A percentile compares a stretch with the other conserved stretches of the same genome.
These are phyloP conservation scores for Epithele typhae DNA, from an alignment of 768 basidiomycete species.

Conservation along the genomic window DNA sequence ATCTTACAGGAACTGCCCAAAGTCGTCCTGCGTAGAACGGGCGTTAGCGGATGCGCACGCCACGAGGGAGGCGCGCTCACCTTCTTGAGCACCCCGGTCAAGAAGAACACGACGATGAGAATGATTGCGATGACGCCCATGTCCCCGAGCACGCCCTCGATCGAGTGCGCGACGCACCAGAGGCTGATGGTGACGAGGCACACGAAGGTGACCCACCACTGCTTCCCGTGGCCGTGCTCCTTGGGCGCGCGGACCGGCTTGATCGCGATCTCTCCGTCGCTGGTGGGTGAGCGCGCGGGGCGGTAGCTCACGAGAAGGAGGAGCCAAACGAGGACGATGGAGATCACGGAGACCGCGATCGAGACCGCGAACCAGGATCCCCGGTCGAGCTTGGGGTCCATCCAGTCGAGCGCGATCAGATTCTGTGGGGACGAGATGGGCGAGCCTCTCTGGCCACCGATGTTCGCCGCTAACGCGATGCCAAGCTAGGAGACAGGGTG, in stretches of 20 bases:
- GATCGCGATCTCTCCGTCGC: constrained; percentile 77
- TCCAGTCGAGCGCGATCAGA: constrained; percentile 82
- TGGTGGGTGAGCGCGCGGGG: constrained; percentile 66
- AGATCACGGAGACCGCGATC: constrained; percentile 83
- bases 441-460: constrained; percentile 95
- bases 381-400: constrained; percentile 88
- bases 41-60: not conserved
- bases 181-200: constrained; percentile 80
- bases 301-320: constrained; percentile 81
- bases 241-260: constrained; percentile 78
- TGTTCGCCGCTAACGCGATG: constrained; percentile 97
- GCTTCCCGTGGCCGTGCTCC: constrained; percentile 77
- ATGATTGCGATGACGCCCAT: constrained; percentile 98
- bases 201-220: constrained; percentile 86
- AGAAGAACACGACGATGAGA: constrained; percentile 91
- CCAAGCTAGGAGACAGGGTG: no score
- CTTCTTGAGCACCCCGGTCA: constrained; percentile 91
- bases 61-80: constrained; percentile 33
- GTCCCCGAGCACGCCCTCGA: constrained; percentile 79
- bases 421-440: constrained; percentile 99
- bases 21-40: constrained; percentile 67
- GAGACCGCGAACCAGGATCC: constrained; percentile 91
- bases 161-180: constrained; percentile 84
- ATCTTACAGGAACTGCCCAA: constrained; percentile 90
- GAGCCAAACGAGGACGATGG: constrained; percentile 88